A percentile compares a stretch with the other conserved stretches of the same genome.
These are phyloP conservation scores for grape (Vitis vinifera) DNA, from an alignment of 164 flowering plant genomes.

Conservation along the genomic window ASM3070453v1 NC_081815.1:2669001-2669500, in stretches of 20 bases:
- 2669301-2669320: background rate
- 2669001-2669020: background rate
- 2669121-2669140: slow-evolving; percentile 96
- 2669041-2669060: background rate
- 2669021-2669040: background rate
- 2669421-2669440: background rate
- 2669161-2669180: slow-evolving; percentile 99
- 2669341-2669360: too few relatives aligned
- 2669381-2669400: too few relatives aligned
- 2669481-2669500: background rate
- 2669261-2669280: too few relatives aligned
- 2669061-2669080: background rate
- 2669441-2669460: background rate
- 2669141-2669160: slow-evolving; percentile 99
- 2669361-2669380: too few relatives aligned
- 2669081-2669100: slow-evolving; percentile 51
- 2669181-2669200: slow-evolving; percentile 61
- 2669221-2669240: background rate
- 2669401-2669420: too few relatives aligned
- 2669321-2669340: too few relatives aligned
- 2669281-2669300: too few relatives aligned
- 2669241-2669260: background rate
- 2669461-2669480: background rate
- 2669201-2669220: background rate
- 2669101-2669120: slow-evolving; percentile 85